Evolutionary conservation across 495 filamentous ascomycete genomes (phyloP), one percentile per base, ranked within the genome.

Genomic region (Penicillium turbatum): DNA sequence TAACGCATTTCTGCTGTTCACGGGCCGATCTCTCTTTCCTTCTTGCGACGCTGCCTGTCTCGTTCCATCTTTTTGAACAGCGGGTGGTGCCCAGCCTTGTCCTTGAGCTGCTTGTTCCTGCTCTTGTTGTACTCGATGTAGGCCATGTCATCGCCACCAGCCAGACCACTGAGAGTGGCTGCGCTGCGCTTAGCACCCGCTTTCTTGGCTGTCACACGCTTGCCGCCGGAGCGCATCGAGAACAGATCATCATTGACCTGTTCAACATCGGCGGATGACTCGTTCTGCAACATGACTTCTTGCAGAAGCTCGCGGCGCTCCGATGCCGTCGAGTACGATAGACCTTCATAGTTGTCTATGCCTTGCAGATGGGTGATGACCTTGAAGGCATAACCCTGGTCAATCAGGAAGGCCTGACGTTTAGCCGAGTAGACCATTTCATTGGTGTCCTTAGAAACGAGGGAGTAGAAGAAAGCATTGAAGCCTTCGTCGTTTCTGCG

Each of bases 381-480:
- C 70, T 97, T 97, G 80, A 97, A 97, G 16, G 93, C 93, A 70
- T 99, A 99, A 32, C 93, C 93, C 69, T 99, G 93, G 60, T 99
- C 93, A 43, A 99, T 91, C 3, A 99, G 80, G 79, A 99, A 99
- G 24, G 93, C 95, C 66, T 99, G 93, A 17, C 93, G 84, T 72
- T 97, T 97, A 35, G 89, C 88, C 6, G 93, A 97, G 75, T 96
- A 99, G 69, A 86, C 92, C 95, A 99, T 97, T 72, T 99, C 93
- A 47, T 89, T 82, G 2, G 93, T 99, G 68, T 97, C 93, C 68
- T 97, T 97, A 9, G 88, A 93, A 29, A 99, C 93, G 5, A 99
- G 79, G 0, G 89, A 93, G 72, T 99, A 99, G 74, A 99, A 99
- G 74, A 99, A 99, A 0, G 93, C 93, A 71, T 99, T 99, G 73